Conservation (phyloP, 2,329 filamentous ascomycete genomes). For the Knufia fluminis region DNA sequence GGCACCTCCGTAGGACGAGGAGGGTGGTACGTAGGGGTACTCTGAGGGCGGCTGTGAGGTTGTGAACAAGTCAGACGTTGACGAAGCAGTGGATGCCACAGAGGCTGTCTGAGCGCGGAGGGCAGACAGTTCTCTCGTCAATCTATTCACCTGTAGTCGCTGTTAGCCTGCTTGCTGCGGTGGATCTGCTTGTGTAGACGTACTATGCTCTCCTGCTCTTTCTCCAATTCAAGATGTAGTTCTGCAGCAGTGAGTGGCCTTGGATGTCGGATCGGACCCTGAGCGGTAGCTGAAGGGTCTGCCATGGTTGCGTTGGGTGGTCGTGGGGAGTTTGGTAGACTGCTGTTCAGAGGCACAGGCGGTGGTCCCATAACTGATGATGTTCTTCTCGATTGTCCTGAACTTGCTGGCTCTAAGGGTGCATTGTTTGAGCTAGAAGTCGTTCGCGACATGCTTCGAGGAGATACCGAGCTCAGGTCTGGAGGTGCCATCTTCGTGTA, state of each 20-base stretch:
- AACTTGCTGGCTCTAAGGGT: slow-evolving; percentile 27
- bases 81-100: slow-evolving; percentile 52
- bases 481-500: slow-evolving; percentile 2
- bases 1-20: slow-evolving; percentile 13
- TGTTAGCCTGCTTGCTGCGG: not conserved
- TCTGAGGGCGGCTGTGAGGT: slow-evolving; percentile 30
- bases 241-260: slow-evolving; percentile 81
- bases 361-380: slow-evolving; percentile 41
- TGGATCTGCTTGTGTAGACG: slow-evolving; percentile 25
- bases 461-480: slow-evolving; percentile 11
- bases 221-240: slow-evolving; percentile 80
- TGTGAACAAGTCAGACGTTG: slow-evolving; percentile 40
- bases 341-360: slow-evolving; percentile 24
- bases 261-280: slow-evolving; percentile 74
- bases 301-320: slow-evolving; percentile 24
- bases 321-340: slow-evolving; percentile 23
- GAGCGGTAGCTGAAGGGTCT: not conserved
- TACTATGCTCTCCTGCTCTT: slow-evolving; percentile 91
- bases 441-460: slow-evolving; percentile 4
- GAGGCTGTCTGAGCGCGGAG: slow-evolving; percentile 63
- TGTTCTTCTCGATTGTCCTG: slow-evolving; percentile 35
- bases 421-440: slow-evolving; percentile 8
- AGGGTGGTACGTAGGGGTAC: slow-evolving; percentile 28
- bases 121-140: slow-evolving; percentile 77
- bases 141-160: slow-evolving; percentile 67